Conservation (phyloP, 2,329 filamentous ascomycete genomes). For the Penicillium verrucosum region DNA sequence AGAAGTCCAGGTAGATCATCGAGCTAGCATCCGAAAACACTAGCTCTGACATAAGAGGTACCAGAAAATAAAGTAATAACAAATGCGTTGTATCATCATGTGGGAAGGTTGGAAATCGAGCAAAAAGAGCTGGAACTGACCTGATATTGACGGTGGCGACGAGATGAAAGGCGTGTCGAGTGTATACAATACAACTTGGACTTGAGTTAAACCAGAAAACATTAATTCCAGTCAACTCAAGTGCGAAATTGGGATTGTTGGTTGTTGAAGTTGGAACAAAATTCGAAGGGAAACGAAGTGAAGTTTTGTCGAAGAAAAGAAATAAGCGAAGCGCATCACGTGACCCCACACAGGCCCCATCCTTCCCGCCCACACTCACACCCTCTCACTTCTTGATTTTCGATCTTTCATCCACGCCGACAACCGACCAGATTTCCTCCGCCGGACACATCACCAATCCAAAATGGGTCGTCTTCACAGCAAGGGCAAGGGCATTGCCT, state of each 20-base stretch:
- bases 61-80: constrained; percentile 69
- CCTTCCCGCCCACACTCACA: constrained; percentile 11
- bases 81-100: constrained; percentile 69
- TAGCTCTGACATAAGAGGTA: constrained; percentile 92
- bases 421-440: constrained; percentile 30
- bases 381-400: constrained; percentile 15
- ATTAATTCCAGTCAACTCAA: constrained; percentile 12
- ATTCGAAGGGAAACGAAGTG: constrained; percentile 4
- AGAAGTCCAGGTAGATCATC: constrained; percentile 88
- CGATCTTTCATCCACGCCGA: constrained; percentile 30
- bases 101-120: constrained; percentile 4
- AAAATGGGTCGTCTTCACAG: constrained; percentile 81
- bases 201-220: constrained; percentile 6
- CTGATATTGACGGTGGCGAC: constrained; percentile 13
- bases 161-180: not conserved
- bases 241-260: not conserved
- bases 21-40: constrained; percentile 48
- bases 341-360: constrained; percentile 31
- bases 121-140: constrained; percentile 36
- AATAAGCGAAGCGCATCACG: constrained; percentile 27
- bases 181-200: not conserved
- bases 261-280: constrained; percentile 5
- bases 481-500: constrained; percentile 98
- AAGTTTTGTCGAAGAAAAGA: constrained; percentile 13
- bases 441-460: constrained; percentile 29